Evolutionary conservation across 169 alveolate species (phyloP), one percentile per base, ranked within the genome.

Genomic region (Plasmodium coatneyi): DNA sequence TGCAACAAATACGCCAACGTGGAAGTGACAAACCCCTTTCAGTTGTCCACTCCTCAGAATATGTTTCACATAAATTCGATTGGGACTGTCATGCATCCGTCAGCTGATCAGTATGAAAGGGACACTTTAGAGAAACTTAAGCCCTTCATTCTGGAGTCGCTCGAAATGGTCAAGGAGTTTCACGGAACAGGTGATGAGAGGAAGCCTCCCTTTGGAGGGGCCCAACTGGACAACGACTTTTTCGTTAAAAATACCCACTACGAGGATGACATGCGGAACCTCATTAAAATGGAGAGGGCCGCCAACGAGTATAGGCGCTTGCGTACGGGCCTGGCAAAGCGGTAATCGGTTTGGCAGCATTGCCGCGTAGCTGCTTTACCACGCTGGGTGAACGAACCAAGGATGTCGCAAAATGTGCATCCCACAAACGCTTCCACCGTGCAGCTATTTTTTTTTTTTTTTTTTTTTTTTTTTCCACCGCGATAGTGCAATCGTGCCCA

Each of bases 1-100:
- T 41, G 71, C 6, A 90, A 90, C 19, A 90, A 90, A 43, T 90
- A 90, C 16, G 16, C 46, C 36, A 60, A 41, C 10, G 25, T 90
- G 25, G 5, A 90, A 80, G 30, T 5, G 22, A 54, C 34, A 3
- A 74, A 79, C 39, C 79, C 41, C 19, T 90, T 28, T 80, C 49
- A 90, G 72, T 90, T 28, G 25, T 41, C 83, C 14, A 12, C 72
- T 2, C 70, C 79, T 12, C 94, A 90, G 52, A 90, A 90, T 70
- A 90, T 90, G 12, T 19, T 90, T 43, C 92, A 90, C 36, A 7
- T 90, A n/a, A 90, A 90, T 71, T 90, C 94, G 1, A 80, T 90
- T 0, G 94, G 94, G 2, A 25, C 76, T 5, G 34, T 81, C 0
- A 39, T 90, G 36, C 80, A 80, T 22, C 43, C 80, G 22, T 5